Percentiles rank a stretch among this genome's conserved stretches.
phyloP scores from a whole-genome alignment of 768 basidiomycete genomes.

The Russula dissimulans region DNA sequence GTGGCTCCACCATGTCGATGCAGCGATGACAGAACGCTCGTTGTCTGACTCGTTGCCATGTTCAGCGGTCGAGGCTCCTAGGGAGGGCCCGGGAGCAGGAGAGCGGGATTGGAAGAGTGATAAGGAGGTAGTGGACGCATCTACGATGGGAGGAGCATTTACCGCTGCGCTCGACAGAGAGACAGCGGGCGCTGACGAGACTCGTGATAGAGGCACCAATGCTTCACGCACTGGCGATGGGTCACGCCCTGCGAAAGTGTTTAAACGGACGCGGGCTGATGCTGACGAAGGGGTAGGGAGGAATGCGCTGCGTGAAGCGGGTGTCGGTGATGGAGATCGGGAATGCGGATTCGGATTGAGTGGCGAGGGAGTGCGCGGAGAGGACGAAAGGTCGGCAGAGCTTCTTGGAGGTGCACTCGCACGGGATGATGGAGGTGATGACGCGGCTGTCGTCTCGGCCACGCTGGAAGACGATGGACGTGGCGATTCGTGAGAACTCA shows the following conservation, averaged over 20 bases:
- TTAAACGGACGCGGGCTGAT: not conserved
- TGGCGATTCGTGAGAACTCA: not conserved
- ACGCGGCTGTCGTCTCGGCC: not conserved
- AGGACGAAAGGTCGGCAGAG: not conserved
- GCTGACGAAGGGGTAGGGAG: slow-evolving; percentile 1
- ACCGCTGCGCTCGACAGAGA: not conserved
- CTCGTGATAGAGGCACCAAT: slow-evolving; percentile 4
- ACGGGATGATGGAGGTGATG: not conserved
- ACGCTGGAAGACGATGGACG: not conserved
- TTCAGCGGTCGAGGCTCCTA: not conserved
- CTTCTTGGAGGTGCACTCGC: not conserved
- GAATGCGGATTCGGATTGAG: slow-evolving; percentile 8
- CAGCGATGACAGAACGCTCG: not conserved
- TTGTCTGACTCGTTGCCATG: slow-evolving; percentile 6
- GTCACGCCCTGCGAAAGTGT: not conserved
- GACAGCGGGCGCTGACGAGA: slow-evolving; percentile 3
- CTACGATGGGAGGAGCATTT: not conserved
- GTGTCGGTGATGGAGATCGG: not conserved
- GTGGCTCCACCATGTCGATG: slow-evolving; percentile 23
- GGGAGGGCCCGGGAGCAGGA: not conserved
- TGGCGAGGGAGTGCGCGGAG: slow-evolving; percentile 1
- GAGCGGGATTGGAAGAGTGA: slow-evolving; percentile 17
- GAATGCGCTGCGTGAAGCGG: not conserved
- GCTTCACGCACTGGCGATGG: not conserved
- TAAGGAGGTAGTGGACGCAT: not conserved